Evolutionary conservation across 139 green algal species (phyloP).

Genomic region (Chlamydomonas sphaeroides): DNA sequence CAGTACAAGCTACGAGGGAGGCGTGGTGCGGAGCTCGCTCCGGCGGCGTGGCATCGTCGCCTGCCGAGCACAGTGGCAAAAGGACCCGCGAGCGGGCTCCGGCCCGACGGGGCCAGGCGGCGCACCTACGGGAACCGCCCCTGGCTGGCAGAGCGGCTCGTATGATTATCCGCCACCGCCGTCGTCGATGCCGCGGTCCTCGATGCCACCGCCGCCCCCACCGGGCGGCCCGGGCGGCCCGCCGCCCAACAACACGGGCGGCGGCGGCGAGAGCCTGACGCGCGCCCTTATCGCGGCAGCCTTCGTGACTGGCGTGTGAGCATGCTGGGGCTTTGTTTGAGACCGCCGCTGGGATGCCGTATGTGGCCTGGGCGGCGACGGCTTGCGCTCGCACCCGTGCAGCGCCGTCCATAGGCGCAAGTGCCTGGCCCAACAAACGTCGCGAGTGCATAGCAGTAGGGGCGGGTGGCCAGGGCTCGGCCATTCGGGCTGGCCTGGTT

Average conservation of each 20-base stretch:
- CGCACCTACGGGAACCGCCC: slow-evolving; percentile 5
- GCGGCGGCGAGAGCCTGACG: slow-evolving; percentile 6
- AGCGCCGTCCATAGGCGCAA: too few species aligned
- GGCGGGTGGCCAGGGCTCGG: too few species aligned
- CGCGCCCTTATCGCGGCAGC: slow-evolving; percentile 17
- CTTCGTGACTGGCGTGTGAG: slow-evolving; percentile 33
- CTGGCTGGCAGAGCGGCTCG: slow-evolving; percentile 6
- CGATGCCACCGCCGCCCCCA: slow-evolving; percentile 17
- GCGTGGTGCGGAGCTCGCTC: neutral
- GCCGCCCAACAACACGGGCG: slow-evolving; percentile 22
- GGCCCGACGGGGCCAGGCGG: neutral
- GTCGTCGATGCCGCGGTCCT: neutral
- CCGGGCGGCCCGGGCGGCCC: neutral
- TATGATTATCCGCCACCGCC: slow-evolving; percentile 36
- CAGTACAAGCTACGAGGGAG: neutral
- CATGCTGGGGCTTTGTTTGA: neutral
- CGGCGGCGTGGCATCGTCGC: neutral
- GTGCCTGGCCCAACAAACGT: too few species aligned
- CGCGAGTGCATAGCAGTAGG: too few species aligned
- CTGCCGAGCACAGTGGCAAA: slow-evolving; percentile 7
- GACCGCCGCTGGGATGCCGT: too few species aligned
- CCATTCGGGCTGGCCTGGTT: too few species aligned
- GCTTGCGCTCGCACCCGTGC: too few species aligned
- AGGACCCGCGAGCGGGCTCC: slow-evolving; percentile 2
- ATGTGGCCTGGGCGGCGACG: too few species aligned